A percentile compares a stretch with the other conserved stretches of the same genome.
Evolutionary conservation across 2,329 filamentous ascomycete genomes (phyloP).

Genomic region (Penicillium sp.): DNA sequence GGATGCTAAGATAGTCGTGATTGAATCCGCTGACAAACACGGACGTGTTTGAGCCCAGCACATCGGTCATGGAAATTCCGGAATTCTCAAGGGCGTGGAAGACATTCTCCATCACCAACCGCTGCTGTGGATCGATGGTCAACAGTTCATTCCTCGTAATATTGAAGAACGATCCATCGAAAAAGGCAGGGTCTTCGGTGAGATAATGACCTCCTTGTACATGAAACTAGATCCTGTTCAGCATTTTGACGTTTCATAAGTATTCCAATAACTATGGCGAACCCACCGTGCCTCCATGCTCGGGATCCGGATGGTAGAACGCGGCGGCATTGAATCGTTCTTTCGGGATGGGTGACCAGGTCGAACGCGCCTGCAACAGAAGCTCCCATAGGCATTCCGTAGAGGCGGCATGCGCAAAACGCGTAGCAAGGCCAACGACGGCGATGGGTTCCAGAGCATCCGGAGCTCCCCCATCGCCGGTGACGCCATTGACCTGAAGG

Average conservation of each 20-base stretch:
- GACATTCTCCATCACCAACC: constrained; percentile 34
- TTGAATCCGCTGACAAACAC: constrained; percentile 29
- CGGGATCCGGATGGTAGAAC: constrained; percentile 40
- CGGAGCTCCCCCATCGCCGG: neutral
- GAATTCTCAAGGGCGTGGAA: constrained; percentile 36
- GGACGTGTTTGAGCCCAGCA: constrained; percentile 26
- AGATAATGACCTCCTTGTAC: constrained; percentile 30
- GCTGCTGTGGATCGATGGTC: constrained; percentile 35
- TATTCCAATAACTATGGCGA: too few relatives aligned
- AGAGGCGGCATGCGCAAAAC: constrained; percentile 32
- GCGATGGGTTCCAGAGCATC: constrained; percentile 29
- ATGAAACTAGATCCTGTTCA: constrained; percentile 14
- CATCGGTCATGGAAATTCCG: constrained; percentile 24
- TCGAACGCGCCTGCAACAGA: constrained; percentile 30
- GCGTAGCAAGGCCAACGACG: constrained; percentile 36
- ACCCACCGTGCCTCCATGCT: constrained; percentile 34
- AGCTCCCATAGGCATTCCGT: constrained; percentile 36
- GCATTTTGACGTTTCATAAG: neutral
- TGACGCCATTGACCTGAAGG: neutral
- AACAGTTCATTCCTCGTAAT: constrained; percentile 29
- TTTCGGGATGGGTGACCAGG: constrained; percentile 35
- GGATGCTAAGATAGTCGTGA: constrained; percentile 24
- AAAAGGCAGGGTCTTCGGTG: constrained; percentile 23
- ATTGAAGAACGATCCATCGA: constrained; percentile 36
- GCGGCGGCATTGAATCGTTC: constrained; percentile 36